A percentile compares a stretch with the other conserved stretches of the same genome.
Conservation (phyloP, 805 yeast species). For the Metschnikowia lochheadii region DNA sequence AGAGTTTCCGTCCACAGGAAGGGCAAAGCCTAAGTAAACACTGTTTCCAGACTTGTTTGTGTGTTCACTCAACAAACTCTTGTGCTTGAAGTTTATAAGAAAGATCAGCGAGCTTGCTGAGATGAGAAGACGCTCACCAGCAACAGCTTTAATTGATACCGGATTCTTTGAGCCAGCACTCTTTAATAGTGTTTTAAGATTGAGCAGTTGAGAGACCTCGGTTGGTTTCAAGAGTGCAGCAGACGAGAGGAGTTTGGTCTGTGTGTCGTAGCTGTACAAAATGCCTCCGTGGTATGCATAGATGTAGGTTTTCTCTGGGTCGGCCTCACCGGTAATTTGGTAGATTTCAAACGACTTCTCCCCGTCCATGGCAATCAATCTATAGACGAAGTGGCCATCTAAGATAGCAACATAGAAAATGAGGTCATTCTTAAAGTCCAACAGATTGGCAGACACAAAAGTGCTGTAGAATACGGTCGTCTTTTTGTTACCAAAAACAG, state of each 20-base stretch:
- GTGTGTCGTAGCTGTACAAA: slow-evolving; percentile 23
- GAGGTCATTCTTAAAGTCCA: slow-evolving; percentile 24
- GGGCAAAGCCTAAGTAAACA: slow-evolving; percentile 17
- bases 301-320: slow-evolving; percentile 3
- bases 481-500: slow-evolving; percentile 6
- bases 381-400: slow-evolving; percentile 13
- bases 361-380: slow-evolving; percentile 23
- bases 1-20: slow-evolving; percentile 42
- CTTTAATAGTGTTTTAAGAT: slow-evolving; percentile 18
- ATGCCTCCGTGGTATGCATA: slow-evolving; percentile 26
- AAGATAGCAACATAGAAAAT: slow-evolving; percentile 15
- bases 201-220: slow-evolving; percentile 16
- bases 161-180: slow-evolving; percentile 5
- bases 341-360: slow-evolving; percentile 23
- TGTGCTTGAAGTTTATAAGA: slow-evolving; percentile 43
- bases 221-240: slow-evolving; percentile 24
- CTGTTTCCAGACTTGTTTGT: slow-evolving; percentile 25
- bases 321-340: slow-evolving; percentile 12
- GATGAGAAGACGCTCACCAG: slow-evolving; percentile 45
- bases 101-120: slow-evolving; percentile 37
- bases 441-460: slow-evolving; percentile 22
- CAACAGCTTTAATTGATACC: slow-evolving; percentile 36
- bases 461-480: slow-evolving; percentile 26
- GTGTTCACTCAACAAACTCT: slow-evolving; percentile 34
- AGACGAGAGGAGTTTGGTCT: slow-evolving; percentile 17